Percentiles rank a stretch among this genome's conserved stretches.
Evolutionary conservation across 371 early-diverging fungal species (phyloP).

Genomic region (Syncephalastrum contaminatum): DNA sequence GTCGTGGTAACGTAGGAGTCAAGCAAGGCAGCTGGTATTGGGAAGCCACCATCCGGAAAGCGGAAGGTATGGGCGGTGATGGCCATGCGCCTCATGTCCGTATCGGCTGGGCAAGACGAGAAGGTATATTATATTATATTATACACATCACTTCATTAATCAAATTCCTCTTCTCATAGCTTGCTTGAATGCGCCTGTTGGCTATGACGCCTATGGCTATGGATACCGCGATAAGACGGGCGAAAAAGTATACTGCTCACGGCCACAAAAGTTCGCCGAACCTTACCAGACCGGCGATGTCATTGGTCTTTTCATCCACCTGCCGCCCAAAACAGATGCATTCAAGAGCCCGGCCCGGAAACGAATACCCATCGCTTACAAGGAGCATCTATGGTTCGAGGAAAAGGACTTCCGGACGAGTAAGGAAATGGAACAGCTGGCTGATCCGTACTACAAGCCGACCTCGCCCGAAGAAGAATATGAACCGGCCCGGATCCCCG

Average conservation of each 20-base stretch:
- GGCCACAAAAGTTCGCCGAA: constrained; percentile 57
- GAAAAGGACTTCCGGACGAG: constrained; percentile 64
- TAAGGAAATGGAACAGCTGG: constrained; percentile 52
- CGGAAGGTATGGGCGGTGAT: constrained; percentile 37
- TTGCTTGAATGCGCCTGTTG: constrained; percentile 67
- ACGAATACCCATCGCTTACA: constrained; percentile 62
- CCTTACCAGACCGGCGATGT: constrained; percentile 68
- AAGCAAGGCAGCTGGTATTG: constrained; percentile 71
- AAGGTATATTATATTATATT: constrained; percentile 40
- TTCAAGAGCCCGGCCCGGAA: constrained; percentile 53
- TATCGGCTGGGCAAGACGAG: constrained; percentile 67
- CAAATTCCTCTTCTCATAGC: constrained; percentile 27
- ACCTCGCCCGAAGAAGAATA: constrained; percentile 23
- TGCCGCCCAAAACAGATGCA: constrained; percentile 47
- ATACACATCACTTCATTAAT: not conserved
- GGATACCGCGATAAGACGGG: constrained; percentile 69
- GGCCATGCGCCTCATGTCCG: constrained; percentile 65
- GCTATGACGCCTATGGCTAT: constrained; percentile 71
- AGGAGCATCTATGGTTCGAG: constrained; percentile 67
- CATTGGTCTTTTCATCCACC: constrained; percentile 63
- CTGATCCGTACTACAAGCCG: constrained; percentile 36
- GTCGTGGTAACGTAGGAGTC: constrained; percentile 66
- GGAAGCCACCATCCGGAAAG: constrained; percentile 59
- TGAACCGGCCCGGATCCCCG: constrained; percentile 37
- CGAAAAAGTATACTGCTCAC: constrained; percentile 62